These are phyloP conservation scores for Monascus purpureus DNA, from an alignment of 495 filamentous ascomycete species.

Conservation along the genomic window DNA sequence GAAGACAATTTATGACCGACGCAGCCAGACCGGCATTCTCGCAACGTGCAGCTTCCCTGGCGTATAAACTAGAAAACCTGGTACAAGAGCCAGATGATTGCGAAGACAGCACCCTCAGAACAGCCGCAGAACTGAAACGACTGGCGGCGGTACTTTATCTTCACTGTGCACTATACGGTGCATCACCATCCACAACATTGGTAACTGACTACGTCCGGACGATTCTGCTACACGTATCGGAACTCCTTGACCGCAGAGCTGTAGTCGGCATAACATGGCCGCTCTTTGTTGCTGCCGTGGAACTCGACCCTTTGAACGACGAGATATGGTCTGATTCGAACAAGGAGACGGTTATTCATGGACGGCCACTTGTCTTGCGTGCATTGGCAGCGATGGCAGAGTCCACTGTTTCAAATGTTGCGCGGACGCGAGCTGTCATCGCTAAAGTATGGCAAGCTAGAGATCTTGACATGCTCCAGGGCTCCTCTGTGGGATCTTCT, in stretches of 20 bases:
- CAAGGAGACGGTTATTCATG: slow-evolving; percentile 10
- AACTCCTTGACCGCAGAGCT: slow-evolving; percentile 18
- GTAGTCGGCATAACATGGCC: slow-evolving; percentile 26
- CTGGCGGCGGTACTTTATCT: slow-evolving; percentile 27
- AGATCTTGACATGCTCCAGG: slow-evolving; percentile 22
- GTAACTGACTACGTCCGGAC: slow-evolving; percentile 21
- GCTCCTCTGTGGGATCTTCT: slow-evolving; percentile 3
- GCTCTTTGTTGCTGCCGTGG: slow-evolving; percentile 32
- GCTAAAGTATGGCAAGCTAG: slow-evolving; percentile 29
- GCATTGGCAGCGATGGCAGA: slow-evolving; percentile 27
- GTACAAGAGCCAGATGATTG: slow-evolving; percentile 22
- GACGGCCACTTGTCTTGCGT: slow-evolving; percentile 24
- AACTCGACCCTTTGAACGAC: slow-evolving; percentile 26
- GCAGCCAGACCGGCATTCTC: slow-evolving; percentile 11
- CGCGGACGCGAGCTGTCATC: slow-evolving; percentile 27
- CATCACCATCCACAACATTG: slow-evolving; percentile 21
- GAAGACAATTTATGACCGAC: slow-evolving; percentile 14
- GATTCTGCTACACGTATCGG: slow-evolving; percentile 19
- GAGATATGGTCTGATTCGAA: slow-evolving; percentile 17
- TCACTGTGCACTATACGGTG: slow-evolving; percentile 27
- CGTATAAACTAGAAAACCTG: slow-evolving; percentile 16
- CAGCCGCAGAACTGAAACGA: slow-evolving; percentile 28
- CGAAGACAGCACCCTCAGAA: slow-evolving; percentile 16
- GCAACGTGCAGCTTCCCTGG: slow-evolving; percentile 17
- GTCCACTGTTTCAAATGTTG: slow-evolving; percentile 26